phyloP scores from a whole-genome alignment of 2,329 filamentous ascomycete species.

The Colletotrichum plurivorum region DNA sequence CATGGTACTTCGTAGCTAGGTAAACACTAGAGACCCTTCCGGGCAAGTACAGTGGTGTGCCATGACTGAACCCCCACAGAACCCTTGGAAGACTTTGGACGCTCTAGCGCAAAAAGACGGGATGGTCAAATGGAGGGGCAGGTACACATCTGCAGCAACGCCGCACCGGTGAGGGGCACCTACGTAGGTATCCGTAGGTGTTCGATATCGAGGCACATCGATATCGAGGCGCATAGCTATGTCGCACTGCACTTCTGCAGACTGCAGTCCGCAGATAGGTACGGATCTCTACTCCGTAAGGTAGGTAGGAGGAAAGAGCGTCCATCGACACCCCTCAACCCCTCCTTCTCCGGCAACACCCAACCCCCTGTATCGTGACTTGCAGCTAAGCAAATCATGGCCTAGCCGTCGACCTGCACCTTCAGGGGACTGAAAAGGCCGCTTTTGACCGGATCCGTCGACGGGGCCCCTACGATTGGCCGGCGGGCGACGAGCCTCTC shows the following conservation, averaged over 20 bases:
- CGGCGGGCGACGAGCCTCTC: slow-evolving; percentile 7
- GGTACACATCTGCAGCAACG: slow-evolving; percentile 4
- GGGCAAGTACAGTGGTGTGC: too few species aligned
- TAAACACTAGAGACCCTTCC: too few species aligned
- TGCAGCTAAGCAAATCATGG: slow-evolving; percentile 36
- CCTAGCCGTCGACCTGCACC: slow-evolving; percentile 31
- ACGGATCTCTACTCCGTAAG: too few species aligned
- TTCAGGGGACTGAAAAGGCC: slow-evolving; percentile 30
- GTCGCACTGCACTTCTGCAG: neutral
- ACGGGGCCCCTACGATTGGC: slow-evolving; percentile 25
- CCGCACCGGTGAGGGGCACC: slow-evolving; percentile 14
- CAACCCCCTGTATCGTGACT: slow-evolving; percentile 32
- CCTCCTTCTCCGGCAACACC: too few species aligned
- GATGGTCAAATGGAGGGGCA: slow-evolving; percentile 11
- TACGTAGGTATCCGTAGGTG: too few species aligned
- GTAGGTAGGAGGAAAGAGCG: too few species aligned
- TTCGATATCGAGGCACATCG: too few species aligned
- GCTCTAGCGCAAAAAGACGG: slow-evolving; percentile 3
- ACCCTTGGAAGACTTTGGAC: slow-evolving; percentile 13
- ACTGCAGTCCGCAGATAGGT: slow-evolving; percentile 11
- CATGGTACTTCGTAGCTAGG: too few species aligned
- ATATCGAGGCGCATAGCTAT: too few species aligned
- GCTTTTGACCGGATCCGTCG: slow-evolving; percentile 39
- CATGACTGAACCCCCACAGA: slow-evolving; percentile 13
- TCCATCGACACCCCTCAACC: too few species aligned